Evolutionary conservation across 2,329 filamentous ascomycete species (phyloP).

Genomic region (Talaromyces verruculosus): DNA sequence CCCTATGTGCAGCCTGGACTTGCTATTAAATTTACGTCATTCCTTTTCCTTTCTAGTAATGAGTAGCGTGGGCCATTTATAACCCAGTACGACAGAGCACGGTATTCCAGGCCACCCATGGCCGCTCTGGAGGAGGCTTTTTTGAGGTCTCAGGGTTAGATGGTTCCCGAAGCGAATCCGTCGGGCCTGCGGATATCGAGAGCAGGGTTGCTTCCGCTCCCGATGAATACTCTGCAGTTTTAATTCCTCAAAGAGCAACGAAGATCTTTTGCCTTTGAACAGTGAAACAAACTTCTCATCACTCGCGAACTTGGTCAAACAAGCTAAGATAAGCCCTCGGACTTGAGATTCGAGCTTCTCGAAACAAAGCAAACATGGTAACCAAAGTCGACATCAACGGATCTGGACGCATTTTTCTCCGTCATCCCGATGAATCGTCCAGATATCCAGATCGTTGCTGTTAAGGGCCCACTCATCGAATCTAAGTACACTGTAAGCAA

Average conservation of each 20-base stretch:
- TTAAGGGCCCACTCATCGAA: conserved; percentile 99
- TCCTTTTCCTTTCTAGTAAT: not conserved
- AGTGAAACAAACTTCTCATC: not conserved
- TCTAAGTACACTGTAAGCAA: conserved; percentile 92
- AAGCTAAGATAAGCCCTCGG: not conserved
- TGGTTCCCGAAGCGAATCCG: not conserved
- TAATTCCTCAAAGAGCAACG: not conserved
- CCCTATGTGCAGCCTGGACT: not conserved
- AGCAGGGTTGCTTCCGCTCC: not conserved
- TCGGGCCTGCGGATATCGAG: not conserved
- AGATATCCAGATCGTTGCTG: conserved; percentile 71
- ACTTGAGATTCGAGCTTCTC: not conserved
- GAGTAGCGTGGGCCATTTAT: not conserved
- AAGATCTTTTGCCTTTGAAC: not conserved
- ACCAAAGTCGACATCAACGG: conserved; percentile 92
- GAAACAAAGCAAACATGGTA: too few species aligned
- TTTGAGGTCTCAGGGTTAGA: not conserved
- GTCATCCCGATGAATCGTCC: conserved; percentile 61
- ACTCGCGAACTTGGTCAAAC: not conserved
- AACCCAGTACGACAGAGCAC: not conserved
- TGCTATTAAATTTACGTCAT: not conserved
- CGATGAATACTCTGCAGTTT: not conserved
- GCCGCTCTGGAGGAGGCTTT: not conserved
- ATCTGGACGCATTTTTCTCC: conserved; percentile 90
- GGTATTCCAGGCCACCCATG: not conserved